Evolutionary conservation across 1,284 basidiomycete species (phyloP).

Genomic region (Phellopilus nigrolimitatus): DNA sequence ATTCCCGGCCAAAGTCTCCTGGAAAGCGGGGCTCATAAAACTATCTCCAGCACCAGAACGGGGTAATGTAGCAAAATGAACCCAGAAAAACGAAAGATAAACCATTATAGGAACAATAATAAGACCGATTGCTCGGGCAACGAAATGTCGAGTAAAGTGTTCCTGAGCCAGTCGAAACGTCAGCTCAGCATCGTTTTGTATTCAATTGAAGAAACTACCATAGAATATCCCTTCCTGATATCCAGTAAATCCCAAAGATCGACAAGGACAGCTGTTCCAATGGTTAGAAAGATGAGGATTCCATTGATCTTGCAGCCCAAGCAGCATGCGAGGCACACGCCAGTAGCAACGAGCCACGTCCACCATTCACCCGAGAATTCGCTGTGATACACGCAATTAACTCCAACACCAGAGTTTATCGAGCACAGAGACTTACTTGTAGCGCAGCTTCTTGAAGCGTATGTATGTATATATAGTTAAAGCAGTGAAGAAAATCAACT

Average conservation of each 20-base stretch:
- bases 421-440: conserved; percentile 51
- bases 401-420: conserved; percentile 15
- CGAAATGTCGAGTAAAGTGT: conserved; percentile 87
- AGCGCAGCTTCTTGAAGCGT: conserved; percentile 92
- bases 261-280: conserved; percentile 88
- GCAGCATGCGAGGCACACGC: conserved; percentile 90
- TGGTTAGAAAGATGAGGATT: conserved; percentile 83
- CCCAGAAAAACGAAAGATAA: conserved; percentile 95
- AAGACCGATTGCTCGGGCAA: conserved; percentile 81
- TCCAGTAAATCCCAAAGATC: conserved; percentile 97
- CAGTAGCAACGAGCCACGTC: conserved; percentile 90
- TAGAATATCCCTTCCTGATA: conserved; percentile 73
- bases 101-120: conserved; percentile 85
- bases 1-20: conserved; percentile 92
- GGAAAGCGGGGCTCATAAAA: conserved; percentile 98
- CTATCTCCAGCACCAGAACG: conserved; percentile 89
- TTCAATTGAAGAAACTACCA: conserved; percentile 51
- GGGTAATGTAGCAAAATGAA: conserved; percentile 91
- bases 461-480: conserved; percentile 94
- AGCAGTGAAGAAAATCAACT: conserved; percentile 93
- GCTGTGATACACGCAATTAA: conserved; percentile 35
- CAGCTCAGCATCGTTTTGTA: neutral
- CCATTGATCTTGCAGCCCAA: conserved; percentile 99
- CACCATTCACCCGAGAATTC: conserved; percentile 91
- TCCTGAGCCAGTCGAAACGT: conserved; percentile 47